Evolutionary conservation across 2,329 filamentous ascomycete genomes (phyloP).

Genomic region (Cladosporium velox): DNA sequence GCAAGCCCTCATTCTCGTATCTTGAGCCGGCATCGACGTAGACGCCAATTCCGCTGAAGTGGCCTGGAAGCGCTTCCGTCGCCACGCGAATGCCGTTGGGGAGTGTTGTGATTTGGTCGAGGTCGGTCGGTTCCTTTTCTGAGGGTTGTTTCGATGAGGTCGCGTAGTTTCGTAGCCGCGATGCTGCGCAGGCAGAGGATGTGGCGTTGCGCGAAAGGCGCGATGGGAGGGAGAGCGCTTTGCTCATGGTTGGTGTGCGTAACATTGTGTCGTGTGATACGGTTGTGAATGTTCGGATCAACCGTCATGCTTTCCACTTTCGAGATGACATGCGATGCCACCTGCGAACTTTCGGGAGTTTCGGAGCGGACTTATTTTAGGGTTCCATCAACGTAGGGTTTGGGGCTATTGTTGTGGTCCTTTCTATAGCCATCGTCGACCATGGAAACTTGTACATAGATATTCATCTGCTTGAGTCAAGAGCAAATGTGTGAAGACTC

Average conservation of each 20-base stretch:
- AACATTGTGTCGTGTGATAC: constrained; percentile 9
- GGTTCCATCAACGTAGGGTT: background rate
- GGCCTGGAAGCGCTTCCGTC: constrained; percentile 89
- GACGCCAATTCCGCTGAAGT: constrained; percentile 91
- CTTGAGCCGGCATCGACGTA: constrained; percentile 95
- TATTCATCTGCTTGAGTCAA: too few species aligned
- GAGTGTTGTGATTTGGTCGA: constrained; percentile 84
- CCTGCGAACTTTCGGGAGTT: background rate
- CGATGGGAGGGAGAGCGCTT: constrained; percentile 34
- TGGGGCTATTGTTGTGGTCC: background rate
- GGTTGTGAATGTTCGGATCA: background rate
- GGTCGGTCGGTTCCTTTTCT: constrained; percentile 74
- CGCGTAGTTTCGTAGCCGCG: constrained; percentile 31
- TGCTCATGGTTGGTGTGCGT: constrained; percentile 31
- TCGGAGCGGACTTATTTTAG: background rate
- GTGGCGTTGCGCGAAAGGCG: constrained; percentile 29
- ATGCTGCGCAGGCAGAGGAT: constrained; percentile 21
- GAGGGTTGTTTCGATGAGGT: constrained; percentile 28
- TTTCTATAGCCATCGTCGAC: background rate
- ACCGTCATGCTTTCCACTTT: background rate
- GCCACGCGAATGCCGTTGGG: constrained; percentile 92
- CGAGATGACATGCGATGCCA: background rate
- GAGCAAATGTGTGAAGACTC: too few species aligned
- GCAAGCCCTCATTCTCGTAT: constrained; percentile 82
- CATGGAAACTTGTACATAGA: too few species aligned